Evolutionary conservation across 176 grass and related monocot species (phyloP).

Genomic region (Hyparrhenia diplandra): DNA sequence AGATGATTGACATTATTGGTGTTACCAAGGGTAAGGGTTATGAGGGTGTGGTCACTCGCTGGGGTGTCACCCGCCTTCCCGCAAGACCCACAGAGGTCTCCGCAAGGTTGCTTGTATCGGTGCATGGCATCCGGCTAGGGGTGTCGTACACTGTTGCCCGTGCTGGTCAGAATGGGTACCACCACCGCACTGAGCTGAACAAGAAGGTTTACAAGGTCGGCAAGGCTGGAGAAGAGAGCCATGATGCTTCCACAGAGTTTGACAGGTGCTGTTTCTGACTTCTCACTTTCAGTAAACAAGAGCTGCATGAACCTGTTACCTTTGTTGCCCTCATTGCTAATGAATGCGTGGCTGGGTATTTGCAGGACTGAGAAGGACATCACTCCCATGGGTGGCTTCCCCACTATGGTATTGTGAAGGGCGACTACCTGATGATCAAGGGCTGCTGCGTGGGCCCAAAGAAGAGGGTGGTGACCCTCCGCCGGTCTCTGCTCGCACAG

Average conservation of each 20-base stretch:
- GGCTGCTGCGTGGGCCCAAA: constrained; percentile 89
- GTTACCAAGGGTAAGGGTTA: constrained; percentile 98
- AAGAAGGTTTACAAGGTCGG: constrained; percentile 93
- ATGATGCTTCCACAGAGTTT: constrained; percentile 70
- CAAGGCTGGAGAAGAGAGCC: constrained; percentile 69
- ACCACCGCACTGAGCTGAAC: constrained; percentile 93
- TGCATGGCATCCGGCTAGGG: constrained; percentile 92
- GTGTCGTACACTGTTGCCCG: constrained; percentile 93
- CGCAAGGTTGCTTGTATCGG: constrained; percentile 97
- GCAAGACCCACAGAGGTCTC: constrained; percentile 94
- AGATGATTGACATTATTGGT: constrained; percentile 97
- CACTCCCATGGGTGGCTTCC: constrained; percentile 96
- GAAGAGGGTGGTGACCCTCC: constrained; percentile 92
- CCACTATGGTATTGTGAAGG: constrained; percentile 94
- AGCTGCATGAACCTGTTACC: background rate
- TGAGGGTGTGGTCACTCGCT: constrained; percentile 90
- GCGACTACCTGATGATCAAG: constrained; percentile 93
- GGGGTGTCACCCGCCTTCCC: constrained; percentile 96
- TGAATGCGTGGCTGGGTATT: background rate
- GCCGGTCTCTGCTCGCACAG: constrained; percentile 83
- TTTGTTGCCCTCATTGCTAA: too few relatives aligned
- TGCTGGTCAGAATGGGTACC: constrained; percentile 92
- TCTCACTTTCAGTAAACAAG: too few relatives aligned
- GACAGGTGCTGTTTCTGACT: constrained; percentile 47
- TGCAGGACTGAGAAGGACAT: constrained; percentile 96